Evolutionary conservation across 305 asterid species (phyloP), one percentile per base, ranked within the genome.

Genomic region (Andrographis paniculata): DNA sequence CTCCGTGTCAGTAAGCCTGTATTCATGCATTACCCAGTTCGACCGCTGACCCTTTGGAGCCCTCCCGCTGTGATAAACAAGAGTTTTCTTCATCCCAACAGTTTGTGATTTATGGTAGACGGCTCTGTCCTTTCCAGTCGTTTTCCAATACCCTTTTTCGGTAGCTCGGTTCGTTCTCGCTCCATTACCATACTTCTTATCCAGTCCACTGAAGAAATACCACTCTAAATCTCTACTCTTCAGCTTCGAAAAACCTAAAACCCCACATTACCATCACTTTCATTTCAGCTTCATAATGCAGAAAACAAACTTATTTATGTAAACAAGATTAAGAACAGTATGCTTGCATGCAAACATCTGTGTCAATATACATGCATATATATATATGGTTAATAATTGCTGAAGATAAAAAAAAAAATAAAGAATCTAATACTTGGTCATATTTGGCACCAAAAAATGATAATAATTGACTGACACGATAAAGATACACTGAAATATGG

Each of bases 1-100:
- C 60, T 70, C 85, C 72, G 74, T 61, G 62, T 84, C 95, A 46
- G 66, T 48, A 21, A 87, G 87, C 65, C 88, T 88, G 70, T 92
- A 92, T 64, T 92, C 97, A 41, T 87, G 99, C 99, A 92, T 92
- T 39, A 92, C 97, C 97, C 95, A 87, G 59, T 92, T 87, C 52
- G 77, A 68, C 60, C 99, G 75, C 82, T 65, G 76, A 45, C 99
- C 99, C 63, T 65, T 79, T 2, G 99, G 99, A 48, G 99, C 99
- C 17, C 96, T 89, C 16, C 97, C 99, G 49, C 48, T 68, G 53
- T 92, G 99, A 66, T 73, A 92, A 17, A 92, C 99, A 37, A 87
- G 78, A 27, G 99, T 92, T 68, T 92, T 92, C 79, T 92, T 92
- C 95, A 92, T 87, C 56, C 99, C 99, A 35, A 81, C 89, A 64